Evolutionary conservation across 169 alveolate genomes (phyloP), one percentile per base, ranked within the genome.

Genomic region (Haemoproteus tartakovskyi): DNA sequence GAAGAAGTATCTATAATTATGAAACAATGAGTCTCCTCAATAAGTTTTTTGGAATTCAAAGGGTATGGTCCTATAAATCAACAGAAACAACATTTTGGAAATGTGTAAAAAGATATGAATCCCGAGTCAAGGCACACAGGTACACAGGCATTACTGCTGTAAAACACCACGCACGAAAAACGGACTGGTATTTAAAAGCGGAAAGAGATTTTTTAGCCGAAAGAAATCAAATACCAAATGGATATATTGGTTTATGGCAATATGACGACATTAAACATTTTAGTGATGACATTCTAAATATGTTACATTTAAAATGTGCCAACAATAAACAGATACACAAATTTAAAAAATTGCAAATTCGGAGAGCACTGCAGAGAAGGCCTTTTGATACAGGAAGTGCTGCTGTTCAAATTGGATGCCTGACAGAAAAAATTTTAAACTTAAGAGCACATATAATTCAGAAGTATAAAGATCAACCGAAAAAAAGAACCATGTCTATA

Each of bases 111-210:
- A 41, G 89, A 14, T 78, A 50, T 26, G 91, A 89, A 33, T 80
- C 95, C 14, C 89, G 90, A 47, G 91, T 86, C 30, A 91, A 91
- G 64, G 85, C 89, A 22, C 90, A 84, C 30, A 87, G 92, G 14
- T 88, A 86, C 60, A 90, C 88, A 50, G 95, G 95, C 1, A 80
- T 87, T n/a, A 89, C 91, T 16, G 90, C 92, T 26, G 82, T 86
- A 51, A 89, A 91, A 82, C 80, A 85, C 27, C 89, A 89, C 45
- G 94, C 93, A 22, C 94, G 89, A n/a, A 91, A 91, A 79, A 87
- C 95, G 0, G 93, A 90, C 37, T 91, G 95, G 95, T 91, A 91
- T 52, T 84, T 88, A 59, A 84, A 82, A 47, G 94, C 95, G 0
- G 95, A 91, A 74, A 82, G 91, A 29, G 94, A 85, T 27, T 91